Evolutionary conservation across 768 basidiomycete genomes (phyloP).

Genomic region (Amyloporia xantha): DNA sequence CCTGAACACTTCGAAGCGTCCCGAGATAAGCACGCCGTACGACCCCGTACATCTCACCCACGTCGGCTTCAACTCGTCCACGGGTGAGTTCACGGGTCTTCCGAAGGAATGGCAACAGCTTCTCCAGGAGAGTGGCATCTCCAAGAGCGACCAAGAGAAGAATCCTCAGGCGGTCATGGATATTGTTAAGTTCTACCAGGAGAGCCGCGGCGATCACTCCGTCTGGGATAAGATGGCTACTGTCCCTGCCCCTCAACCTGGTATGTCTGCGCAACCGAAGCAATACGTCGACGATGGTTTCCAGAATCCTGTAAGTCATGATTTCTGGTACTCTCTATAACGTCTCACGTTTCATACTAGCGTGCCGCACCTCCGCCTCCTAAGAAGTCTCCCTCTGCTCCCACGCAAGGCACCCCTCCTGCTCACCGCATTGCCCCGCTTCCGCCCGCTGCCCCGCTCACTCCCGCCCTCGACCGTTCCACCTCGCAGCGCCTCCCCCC

Average conservation of each 20-base stretch:
- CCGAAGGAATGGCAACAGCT: conserved; percentile 99
- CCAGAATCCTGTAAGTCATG: conserved; percentile 49
- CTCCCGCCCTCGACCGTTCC: conserved; percentile 77
- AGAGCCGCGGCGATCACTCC: conserved; percentile 50
- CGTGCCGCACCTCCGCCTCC: conserved; percentile 36
- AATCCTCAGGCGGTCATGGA: conserved; percentile 98
- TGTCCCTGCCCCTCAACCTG: conserved; percentile 18
- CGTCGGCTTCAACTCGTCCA: conserved; percentile 98
- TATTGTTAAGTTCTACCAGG: conserved; percentile 98
- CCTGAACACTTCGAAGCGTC: conserved; percentile 68
- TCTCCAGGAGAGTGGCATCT: conserved; percentile 92
- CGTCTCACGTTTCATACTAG: conserved; percentile 16
- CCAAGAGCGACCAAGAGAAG: conserved; percentile 90
- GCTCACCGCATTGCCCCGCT: conserved; percentile 74
- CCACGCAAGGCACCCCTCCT: conserved; percentile 43
- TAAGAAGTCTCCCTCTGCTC: conserved; percentile 25
- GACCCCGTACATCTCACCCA: conserved; percentile 99
- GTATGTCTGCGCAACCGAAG: conserved; percentile 21
- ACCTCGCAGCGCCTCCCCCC: conserved; percentile 75
- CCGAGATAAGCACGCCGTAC: conserved; percentile 95
- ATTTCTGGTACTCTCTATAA: conserved; percentile 2
- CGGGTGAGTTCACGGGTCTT: conserved; percentile 95
- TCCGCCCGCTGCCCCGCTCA: conserved; percentile 55
- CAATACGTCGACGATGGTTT: conserved; percentile 41
- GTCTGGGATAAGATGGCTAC: conserved; percentile 76